These are phyloP conservation scores for Suaeda aralocaspica DNA, from an alignment of 148 eudicot species.

Conservation along the genomic window DNA sequence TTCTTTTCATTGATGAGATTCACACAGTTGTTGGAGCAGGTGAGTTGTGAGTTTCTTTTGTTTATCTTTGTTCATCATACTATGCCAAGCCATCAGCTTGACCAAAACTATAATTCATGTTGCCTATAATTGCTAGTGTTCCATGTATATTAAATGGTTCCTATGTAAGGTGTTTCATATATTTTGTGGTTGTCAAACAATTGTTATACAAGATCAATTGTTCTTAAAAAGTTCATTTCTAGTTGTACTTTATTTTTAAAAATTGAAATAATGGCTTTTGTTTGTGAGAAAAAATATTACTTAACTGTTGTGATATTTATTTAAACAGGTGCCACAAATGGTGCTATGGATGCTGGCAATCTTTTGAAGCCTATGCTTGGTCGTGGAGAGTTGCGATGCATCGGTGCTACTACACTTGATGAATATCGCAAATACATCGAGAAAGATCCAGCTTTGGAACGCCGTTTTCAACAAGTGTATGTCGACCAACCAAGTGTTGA, in stretches of 20 bases:
- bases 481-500: conserved; percentile 94
- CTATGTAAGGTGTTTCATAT: not conserved
- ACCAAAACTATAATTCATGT: not conserved
- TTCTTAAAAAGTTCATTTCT: not conserved
- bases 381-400: conserved; percentile 95
- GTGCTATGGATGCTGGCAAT: conserved; percentile 99
- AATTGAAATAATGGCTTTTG: not conserved
- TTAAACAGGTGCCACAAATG: conserved; percentile 82
- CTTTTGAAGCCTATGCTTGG: conserved; percentile 98
- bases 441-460: conserved; percentile 93
- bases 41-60: conserved; percentile 22
- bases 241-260: not conserved
- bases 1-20: conserved; percentile 95
- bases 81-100: not conserved
- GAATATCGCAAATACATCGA: conserved; percentile 97
- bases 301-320: not conserved
- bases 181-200: not conserved
- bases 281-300: too few relatives aligned
- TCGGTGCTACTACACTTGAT: conserved; percentile 96
- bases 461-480: conserved; percentile 97
- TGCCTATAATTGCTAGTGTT: not conserved
- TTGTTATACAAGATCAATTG: not conserved
- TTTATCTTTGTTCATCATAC: not conserved
- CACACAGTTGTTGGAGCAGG: conserved; percentile 99
- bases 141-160: not conserved